Evolutionary conservation across 352 stramenopile species (phyloP).

Genomic region (Pythium aquatile): DNA sequence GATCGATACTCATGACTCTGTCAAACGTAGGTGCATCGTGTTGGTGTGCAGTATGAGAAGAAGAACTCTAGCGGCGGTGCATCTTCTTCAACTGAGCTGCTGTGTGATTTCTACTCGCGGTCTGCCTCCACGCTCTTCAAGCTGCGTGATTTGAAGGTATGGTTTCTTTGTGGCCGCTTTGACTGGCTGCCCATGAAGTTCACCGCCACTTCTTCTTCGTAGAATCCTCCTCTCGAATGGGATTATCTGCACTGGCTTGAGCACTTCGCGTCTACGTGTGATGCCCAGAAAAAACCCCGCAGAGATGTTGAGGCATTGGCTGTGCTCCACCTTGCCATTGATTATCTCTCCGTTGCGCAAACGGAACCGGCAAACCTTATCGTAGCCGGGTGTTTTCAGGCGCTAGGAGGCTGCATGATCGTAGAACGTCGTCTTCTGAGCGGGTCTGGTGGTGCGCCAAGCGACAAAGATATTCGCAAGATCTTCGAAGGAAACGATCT

Average conservation of each 20-base stretch:
- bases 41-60: slow-evolving; percentile 63
- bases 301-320: slow-evolving; percentile 11
- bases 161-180: background rate
- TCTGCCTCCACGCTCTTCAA: slow-evolving; percentile 29
- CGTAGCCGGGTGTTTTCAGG: slow-evolving; percentile 7
- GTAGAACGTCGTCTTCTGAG: slow-evolving; percentile 2
- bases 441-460: background rate
- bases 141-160: slow-evolving; percentile 14
- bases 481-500: slow-evolving; percentile 8
- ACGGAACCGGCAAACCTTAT: background rate
- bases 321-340: slow-evolving; percentile 13
- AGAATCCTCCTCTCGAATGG: slow-evolving; percentile 14
- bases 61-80: slow-evolving; percentile 20
- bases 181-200: background rate
- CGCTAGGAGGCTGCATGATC: slow-evolving; percentile 7
- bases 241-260: slow-evolving; percentile 42
- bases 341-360: slow-evolving; percentile 4
- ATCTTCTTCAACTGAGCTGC: slow-evolving; percentile 25
- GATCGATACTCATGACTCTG: background rate
- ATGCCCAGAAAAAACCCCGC: slow-evolving; percentile 15
- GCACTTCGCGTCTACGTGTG: slow-evolving; percentile 53
- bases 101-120: slow-evolving; percentile 44
- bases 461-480: slow-evolving; percentile 11
- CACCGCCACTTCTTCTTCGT: background rate
- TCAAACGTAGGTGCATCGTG: slow-evolving; percentile 45